A percentile compares a stretch with the other conserved stretches of the same genome.
Conservation (phyloP, 1,284 basidiomycete species). For the Porodaedalea pini region DNA sequence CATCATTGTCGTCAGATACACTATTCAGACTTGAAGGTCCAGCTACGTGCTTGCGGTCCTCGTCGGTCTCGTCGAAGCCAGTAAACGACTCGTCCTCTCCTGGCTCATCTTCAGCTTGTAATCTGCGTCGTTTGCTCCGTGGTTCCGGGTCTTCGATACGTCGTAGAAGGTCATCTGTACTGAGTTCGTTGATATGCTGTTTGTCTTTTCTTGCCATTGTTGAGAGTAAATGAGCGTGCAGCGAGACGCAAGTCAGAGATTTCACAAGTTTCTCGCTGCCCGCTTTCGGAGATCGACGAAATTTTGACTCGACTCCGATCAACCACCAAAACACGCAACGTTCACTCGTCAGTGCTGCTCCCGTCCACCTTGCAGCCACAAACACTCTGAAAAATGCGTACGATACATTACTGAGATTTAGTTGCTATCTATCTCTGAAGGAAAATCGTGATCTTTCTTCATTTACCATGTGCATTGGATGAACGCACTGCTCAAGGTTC, state of each 20-base stretch:
- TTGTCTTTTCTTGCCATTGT: neutral
- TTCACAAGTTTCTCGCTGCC: neutral
- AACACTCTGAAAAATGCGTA: neutral
- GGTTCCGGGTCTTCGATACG: slow-evolving; percentile 32
- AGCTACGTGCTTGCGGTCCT: slow-evolving; percentile 16
- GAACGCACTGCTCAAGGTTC: neutral
- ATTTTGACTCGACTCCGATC: neutral
- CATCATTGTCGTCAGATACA: slow-evolving; percentile 17
- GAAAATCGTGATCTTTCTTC: neutral
- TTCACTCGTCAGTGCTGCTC: no score
- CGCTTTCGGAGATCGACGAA: neutral
- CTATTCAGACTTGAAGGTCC: no score
- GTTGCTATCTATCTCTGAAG: neutral
- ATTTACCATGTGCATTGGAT: neutral
- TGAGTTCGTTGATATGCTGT: neutral
- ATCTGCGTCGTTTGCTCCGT: slow-evolving; percentile 27
- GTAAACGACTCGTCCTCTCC: neutral
- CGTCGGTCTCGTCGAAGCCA: slow-evolving; percentile 22
- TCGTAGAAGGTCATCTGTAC: slow-evolving; percentile 36
- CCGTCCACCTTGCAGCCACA: no score
- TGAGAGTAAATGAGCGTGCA: neutral
- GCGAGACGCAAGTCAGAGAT: neutral
- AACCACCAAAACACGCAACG: neutral
- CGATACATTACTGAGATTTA: neutral
- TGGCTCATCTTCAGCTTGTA: slow-evolving; percentile 17